Conservation (phyloP, 2,329 filamentous ascomycete genomes). For the Stylonectria norvegica region DNA sequence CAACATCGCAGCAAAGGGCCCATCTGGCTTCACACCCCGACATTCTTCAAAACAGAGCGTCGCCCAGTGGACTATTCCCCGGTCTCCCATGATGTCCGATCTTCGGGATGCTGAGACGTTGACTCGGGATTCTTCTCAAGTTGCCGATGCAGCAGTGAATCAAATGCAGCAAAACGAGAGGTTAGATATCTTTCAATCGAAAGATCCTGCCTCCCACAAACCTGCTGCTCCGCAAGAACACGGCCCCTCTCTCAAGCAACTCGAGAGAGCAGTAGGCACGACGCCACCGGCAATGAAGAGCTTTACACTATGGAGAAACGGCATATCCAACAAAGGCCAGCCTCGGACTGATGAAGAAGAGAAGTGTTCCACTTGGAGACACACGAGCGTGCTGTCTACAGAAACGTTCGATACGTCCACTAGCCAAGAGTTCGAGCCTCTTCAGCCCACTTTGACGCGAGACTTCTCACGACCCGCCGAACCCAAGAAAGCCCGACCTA, state of each 20-base stretch:
- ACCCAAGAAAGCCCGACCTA: slow-evolving; percentile 5
- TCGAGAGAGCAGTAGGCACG: slow-evolving; percentile 9
- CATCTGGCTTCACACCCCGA: slow-evolving; percentile 22
- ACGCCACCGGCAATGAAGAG: slow-evolving; percentile 11
- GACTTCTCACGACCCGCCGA: slow-evolving; percentile 10
- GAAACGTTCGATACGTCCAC: neutral
- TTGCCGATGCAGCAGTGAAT: neutral
- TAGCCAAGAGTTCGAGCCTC: neutral
- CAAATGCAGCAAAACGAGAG: slow-evolving; percentile 3
- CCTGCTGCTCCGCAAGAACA: no score
- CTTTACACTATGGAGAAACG: slow-evolving; percentile 1
- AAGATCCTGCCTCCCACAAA: slow-evolving; percentile 3
- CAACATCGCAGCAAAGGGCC: slow-evolving; percentile 10
- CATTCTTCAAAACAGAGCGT: slow-evolving; percentile 4
- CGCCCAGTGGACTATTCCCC: slow-evolving; percentile 3
- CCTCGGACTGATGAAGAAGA: no score
- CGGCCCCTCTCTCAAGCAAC: no score
- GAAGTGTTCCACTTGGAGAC: no score
- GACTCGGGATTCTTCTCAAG: neutral
- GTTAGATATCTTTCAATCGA: slow-evolving; percentile 2
- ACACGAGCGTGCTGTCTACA: neutral
- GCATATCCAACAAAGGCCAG: no score
- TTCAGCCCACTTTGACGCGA: slow-evolving; percentile 5
- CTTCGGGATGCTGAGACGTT: slow-evolving; percentile 4
- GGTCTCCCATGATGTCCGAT: slow-evolving; percentile 13